Percentiles rank a stretch among this genome's conserved stretches.
These are phyloP conservation scores for Remersonia thermophila DNA, from an alignment of 2,329 filamentous ascomycete species.

Conservation along the genomic window DNA sequence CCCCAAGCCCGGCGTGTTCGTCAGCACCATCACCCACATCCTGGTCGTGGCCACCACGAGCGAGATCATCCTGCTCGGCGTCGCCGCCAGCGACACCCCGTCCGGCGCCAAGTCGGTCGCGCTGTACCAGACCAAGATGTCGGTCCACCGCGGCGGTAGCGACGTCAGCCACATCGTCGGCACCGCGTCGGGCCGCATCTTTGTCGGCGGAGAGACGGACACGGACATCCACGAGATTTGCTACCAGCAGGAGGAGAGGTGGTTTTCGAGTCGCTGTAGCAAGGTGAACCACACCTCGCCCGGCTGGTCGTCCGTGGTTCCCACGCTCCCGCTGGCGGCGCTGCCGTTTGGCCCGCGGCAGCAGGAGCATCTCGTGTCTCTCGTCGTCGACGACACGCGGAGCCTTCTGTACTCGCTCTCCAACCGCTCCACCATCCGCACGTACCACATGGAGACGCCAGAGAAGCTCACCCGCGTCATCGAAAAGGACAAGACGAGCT, in stretches of 20 bases:
- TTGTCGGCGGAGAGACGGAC: constrained; percentile 70
- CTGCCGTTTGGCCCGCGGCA: constrained; percentile 33
- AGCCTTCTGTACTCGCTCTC: constrained; percentile 87
- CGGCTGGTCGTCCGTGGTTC: constrained; percentile 55
- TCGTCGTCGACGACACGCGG: constrained; percentile 79
- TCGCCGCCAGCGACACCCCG: constrained; percentile 54
- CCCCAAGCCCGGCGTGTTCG: constrained; percentile 78
- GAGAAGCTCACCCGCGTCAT: constrained; percentile 51
- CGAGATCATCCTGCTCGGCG: constrained; percentile 77
- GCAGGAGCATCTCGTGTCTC: constrained; percentile 58
- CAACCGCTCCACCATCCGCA: constrained; percentile 74
- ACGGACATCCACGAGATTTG: constrained; percentile 88
- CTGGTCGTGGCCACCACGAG: constrained; percentile 77
- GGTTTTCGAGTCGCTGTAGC: constrained; percentile 81
- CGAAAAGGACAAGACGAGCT: constrained; percentile 50
- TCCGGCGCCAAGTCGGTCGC: constrained; percentile 61
- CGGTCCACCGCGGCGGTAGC: constrained; percentile 60
- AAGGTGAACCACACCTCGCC: constrained; percentile 80
- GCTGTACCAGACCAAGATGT: constrained; percentile 83
- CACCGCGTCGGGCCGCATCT: constrained; percentile 78
- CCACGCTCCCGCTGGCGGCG: constrained; percentile 30
- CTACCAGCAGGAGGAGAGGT: constrained; percentile 94
- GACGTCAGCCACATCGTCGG: constrained; percentile 69
- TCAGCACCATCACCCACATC: constrained; percentile 72
- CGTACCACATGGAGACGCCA: constrained; percentile 69